Evolutionary conservation across 129 eudicot species (phyloP).

Genomic region (Sambucus nigra): DNA sequence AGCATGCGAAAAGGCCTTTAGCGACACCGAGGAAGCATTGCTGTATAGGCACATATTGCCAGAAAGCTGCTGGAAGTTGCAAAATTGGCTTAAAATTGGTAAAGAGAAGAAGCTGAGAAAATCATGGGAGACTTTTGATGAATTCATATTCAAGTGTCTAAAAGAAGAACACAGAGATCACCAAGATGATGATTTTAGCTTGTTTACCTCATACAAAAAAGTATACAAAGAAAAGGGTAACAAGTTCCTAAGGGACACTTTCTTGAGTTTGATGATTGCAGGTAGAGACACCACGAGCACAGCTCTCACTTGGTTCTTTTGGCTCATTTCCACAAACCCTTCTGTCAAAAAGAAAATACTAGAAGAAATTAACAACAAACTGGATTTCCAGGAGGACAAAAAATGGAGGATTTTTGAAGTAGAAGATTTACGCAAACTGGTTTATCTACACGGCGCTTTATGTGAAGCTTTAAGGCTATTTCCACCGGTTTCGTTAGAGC

Average conservation of each 20-base stretch:
- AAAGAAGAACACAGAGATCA: not conserved
- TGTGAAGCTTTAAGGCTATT: constrained; percentile 51
- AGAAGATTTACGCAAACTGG: constrained; percentile 16
- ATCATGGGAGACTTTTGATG: constrained; percentile 28
- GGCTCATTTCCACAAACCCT: constrained; percentile 36
- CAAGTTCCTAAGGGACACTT: constrained; percentile 29
- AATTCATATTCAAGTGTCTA: constrained; percentile 19
- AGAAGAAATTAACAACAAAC: constrained; percentile 26
- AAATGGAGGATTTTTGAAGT: constrained; percentile 7
- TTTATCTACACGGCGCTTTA: constrained; percentile 62
- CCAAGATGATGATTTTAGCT: constrained; percentile 3
- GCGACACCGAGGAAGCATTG: constrained; percentile 27
- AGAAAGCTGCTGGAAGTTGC: constrained; percentile 32
- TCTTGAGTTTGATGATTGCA: constrained; percentile 36
- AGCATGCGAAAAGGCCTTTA: constrained; percentile 34
- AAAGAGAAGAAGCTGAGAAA: constrained; percentile 32
- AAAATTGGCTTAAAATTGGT: constrained; percentile 35
- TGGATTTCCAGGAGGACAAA: not conserved
- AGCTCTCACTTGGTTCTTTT: constrained; percentile 52
- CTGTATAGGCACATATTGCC: constrained; percentile 42
- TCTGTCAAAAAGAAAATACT: constrained; percentile 27
- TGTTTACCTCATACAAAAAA: constrained; percentile 16
- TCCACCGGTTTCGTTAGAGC: constrained; percentile 43
- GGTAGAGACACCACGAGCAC: constrained; percentile 62
- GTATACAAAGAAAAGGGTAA: constrained; percentile 2